Conservation (phyloP, 2,329 filamentous ascomycete species). For the Neofusicoccum kwambonambiense region DNA sequence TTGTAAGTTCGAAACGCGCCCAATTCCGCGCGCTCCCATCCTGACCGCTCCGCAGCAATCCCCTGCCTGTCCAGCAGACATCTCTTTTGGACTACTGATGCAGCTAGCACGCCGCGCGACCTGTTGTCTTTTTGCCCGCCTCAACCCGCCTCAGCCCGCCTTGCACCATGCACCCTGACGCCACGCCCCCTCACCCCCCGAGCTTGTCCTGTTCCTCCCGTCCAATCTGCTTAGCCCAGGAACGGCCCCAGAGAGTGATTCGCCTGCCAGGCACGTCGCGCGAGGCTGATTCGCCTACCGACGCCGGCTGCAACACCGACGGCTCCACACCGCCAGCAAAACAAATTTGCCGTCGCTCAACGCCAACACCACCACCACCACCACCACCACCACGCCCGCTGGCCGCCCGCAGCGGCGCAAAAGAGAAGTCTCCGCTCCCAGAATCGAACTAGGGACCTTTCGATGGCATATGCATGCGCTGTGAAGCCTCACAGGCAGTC, state of each 20-base stretch:
- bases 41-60: not conserved
- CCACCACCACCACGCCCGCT: no score
- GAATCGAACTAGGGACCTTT: constrained; percentile 32
- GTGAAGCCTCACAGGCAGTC: not conserved
- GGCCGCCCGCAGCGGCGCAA: not conserved
- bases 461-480: constrained; percentile 28
- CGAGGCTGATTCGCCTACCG: not conserved
- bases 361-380: not conserved
- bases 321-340: not conserved
- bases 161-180: constrained; percentile 1
- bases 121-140: not conserved
- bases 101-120: not conserved
- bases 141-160: no score
- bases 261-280: not conserved
- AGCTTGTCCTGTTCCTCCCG: not conserved
- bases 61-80: constrained; percentile 4
- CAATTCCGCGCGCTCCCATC: not conserved
- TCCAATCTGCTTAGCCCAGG: not conserved
- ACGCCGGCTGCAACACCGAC: not conserved
- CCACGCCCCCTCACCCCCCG: not conserved
- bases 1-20: constrained; percentile 4
- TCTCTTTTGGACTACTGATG: not conserved
- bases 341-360: not conserved
- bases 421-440: constrained; percentile 32
- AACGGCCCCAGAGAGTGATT: not conserved